A percentile compares a stretch with the other conserved stretches of the same genome.
These are phyloP conservation scores for Paramecium pentaurelia DNA, from an alignment of 73 alveolate species.

Conservation along the genomic window DNA sequence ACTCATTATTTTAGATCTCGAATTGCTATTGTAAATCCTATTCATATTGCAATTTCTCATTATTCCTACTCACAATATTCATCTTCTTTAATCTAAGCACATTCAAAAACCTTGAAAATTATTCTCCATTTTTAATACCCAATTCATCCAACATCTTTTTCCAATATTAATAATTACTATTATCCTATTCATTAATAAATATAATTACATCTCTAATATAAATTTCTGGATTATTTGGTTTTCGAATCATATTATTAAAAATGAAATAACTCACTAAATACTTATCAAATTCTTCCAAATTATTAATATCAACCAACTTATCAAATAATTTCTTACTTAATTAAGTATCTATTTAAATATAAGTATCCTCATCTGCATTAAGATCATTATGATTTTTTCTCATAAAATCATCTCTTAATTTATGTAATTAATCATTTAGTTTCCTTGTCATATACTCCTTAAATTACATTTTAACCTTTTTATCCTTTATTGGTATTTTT, in stretches of 20 bases:
- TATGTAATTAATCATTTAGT: neutral
- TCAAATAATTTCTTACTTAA: conserved; percentile 34
- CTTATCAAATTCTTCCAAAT: conserved; percentile 35
- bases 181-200: neutral
- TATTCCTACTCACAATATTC: conserved; percentile 1
- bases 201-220: neutral
- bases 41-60: neutral
- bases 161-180: neutral
- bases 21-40: neutral
- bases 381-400: neutral
- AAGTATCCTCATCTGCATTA: conserved; percentile 9
- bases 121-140: conserved; percentile 1
- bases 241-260: neutral
- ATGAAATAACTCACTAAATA: conserved; percentile 11
- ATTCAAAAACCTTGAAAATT: neutral
- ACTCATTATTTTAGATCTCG: neutral
- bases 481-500: neutral
- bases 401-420: neutral
- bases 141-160: neutral
- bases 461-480: neutral
- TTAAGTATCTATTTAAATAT: neutral
- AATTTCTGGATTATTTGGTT: neutral
- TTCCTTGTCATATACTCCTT: neutral
- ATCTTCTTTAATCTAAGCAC: neutral
- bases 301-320: neutral